A percentile compares a stretch with the other conserved stretches of the same genome.
Evolutionary conservation across 2,329 filamentous ascomycete species (phyloP).

Genomic region (Penicillium psychrosexuale): DNA sequence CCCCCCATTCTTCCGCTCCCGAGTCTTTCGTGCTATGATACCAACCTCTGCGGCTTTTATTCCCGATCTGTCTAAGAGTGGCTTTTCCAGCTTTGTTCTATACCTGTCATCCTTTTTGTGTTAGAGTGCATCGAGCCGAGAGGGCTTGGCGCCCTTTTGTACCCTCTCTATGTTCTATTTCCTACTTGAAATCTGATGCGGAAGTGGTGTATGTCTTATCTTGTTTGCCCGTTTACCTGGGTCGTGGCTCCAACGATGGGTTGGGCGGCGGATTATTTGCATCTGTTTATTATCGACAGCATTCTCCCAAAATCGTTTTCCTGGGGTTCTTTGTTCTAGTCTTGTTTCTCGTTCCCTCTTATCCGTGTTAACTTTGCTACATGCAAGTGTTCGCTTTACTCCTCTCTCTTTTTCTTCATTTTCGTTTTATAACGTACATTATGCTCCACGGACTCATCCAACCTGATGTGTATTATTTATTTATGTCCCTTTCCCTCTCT

Average conservation of each 20-base stretch:
- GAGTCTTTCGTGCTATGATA: conserved; percentile 36
- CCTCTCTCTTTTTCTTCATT: background rate
- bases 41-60: conserved; percentile 33
- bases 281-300: conserved; percentile 9
- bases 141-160: conserved; percentile 9
- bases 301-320: conserved; percentile 21
- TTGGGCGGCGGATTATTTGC: conserved; percentile 14
- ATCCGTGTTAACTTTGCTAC: conserved; percentile 8
- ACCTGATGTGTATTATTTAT: conserved; percentile 6
- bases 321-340: conserved; percentile 17
- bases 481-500: background rate
- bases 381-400: conserved; percentile 5
- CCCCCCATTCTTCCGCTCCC: conserved; percentile 8
- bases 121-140: conserved; percentile 21
- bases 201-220: conserved; percentile 4
- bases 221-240: conserved; percentile 9
- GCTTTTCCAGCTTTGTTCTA: conserved; percentile 25
- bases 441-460: conserved; percentile 10
- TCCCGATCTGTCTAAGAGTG: conserved; percentile 29
- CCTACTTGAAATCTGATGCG: conserved; percentile 13
- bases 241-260: conserved; percentile 14
- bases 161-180: conserved; percentile 10
- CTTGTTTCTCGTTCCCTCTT: conserved; percentile 22
- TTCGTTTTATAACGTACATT: conserved; percentile 20
- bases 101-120: conserved; percentile 22